These are phyloP conservation scores for Monosporascus sp. DNA, from an alignment of 2,329 filamentous ascomycete genomes.

Conservation along the genomic window DNA sequence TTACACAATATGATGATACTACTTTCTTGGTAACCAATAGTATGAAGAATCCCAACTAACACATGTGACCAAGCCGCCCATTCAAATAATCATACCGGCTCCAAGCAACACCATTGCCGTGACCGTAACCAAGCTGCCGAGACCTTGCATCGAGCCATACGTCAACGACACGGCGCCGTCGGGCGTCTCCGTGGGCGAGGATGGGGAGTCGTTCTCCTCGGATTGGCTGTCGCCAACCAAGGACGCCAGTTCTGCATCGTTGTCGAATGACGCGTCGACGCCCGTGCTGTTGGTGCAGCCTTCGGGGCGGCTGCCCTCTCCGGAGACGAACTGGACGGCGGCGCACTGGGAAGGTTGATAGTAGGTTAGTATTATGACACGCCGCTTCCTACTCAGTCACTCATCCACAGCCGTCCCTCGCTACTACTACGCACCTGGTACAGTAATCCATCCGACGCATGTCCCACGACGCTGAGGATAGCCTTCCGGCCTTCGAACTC, in stretches of 20 bases:
- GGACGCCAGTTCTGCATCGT: conserved; percentile 25
- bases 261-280: conserved; percentile 25
- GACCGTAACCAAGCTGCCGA: conserved; percentile 11
- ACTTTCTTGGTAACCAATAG: too few species aligned
- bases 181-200: conserved; percentile 7
- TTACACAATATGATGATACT: too few species aligned
- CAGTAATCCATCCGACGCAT: conserved; percentile 50
- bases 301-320: conserved; percentile 22
- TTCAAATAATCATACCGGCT: conserved; percentile 9
- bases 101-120: conserved; percentile 15
- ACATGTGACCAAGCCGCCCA: too few species aligned
- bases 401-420: too few species aligned
- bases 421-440: conserved; percentile 42
- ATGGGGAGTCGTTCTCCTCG: neutral
- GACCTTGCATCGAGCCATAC: conserved; percentile 5
- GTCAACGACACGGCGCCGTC: conserved; percentile 16
- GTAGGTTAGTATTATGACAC: neutral
- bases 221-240: conserved; percentile 20
- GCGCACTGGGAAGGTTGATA: conserved; percentile 38
- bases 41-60: too few species aligned
- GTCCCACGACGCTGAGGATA: conserved; percentile 45
- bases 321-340: conserved; percentile 49
- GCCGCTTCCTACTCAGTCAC: too few species aligned
- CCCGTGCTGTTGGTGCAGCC: conserved; percentile 34
- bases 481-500: conserved; percentile 51